Evolutionary conservation across 805 yeast species (phyloP), one percentile per base, ranked within the genome.

Genomic region (Metschnikowia reukaufii): DNA sequence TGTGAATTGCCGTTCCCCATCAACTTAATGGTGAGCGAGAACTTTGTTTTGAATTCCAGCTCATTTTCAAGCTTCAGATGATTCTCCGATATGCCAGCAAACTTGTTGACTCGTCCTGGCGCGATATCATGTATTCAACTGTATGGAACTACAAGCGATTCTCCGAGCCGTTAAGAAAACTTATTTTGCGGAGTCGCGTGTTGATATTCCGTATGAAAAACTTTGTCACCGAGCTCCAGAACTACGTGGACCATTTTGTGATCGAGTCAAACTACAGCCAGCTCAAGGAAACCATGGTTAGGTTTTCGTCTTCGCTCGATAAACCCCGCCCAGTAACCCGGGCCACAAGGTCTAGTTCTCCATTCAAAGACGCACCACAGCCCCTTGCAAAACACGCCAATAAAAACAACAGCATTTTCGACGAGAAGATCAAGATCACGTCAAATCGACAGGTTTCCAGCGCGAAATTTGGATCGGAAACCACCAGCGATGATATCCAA

Each of bases 1-100:
- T 49, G 84, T 6, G 65, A 74, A n/a, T 64, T 91, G 18, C 97
- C 97, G 3, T 94, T 88, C 61, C 99, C 99, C 0, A 66, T 89
- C 40, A 89, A 89, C 58, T 71, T 92, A 20, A 73, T 94, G 0
- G 68, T 89, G 0, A 81, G 86, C 15, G 78, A 83, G 45, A 84
- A 89, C 13, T 81, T 84, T 20, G 70, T 88, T 15, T 82, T 40
- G 88, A 94, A 52, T 89, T 85, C 60, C 96, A 92, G 62, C 70
- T 88, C 30, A 68, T 90, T 39, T 88, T 87, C 56, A 78, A 97
- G 52, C 83, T 87, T 52, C 69, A 86, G 32, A 64, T 84, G 34
- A 74, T 82, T 27, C 60, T 88, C n/a, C 82, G 82, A 50, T 81
- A 79, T 57, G 72, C 86, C 6, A 82, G 81, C 55, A 76, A 77